Evolutionary conservation across 768 basidiomycete species (phyloP).

Genomic region (Naematelia aurantialba): DNA sequence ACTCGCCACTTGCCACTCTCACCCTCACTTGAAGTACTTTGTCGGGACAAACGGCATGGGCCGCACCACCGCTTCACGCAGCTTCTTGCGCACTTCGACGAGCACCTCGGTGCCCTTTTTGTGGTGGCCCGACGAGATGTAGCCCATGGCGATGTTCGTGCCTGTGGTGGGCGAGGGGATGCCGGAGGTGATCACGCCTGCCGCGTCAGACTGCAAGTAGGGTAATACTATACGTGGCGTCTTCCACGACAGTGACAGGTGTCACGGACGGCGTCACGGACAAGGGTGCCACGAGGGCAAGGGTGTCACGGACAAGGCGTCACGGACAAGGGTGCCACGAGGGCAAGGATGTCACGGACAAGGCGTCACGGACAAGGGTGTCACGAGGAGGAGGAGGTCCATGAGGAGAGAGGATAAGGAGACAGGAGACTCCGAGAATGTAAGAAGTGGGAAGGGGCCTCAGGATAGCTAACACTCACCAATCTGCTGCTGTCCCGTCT

Average conservation of each 20-base stretch:
- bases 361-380: neutral
- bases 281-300: neutral
- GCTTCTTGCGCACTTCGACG: conserved; percentile 79
- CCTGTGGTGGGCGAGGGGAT: conserved; percentile 88
- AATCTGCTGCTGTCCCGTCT: conserved; percentile 58
- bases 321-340: neutral
- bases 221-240: neutral
- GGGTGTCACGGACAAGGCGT: no score
- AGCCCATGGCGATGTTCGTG: conserved; percentile 95
- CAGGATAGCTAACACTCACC: conserved; percentile 53
- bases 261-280: no score
- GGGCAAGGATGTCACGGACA: neutral
- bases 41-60: conserved; percentile 85
- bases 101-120: conserved; percentile 83
- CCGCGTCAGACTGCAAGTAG: neutral
- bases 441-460: neutral
- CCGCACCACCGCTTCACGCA: conserved; percentile 67
- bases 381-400: neutral
- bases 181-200: conserved; percentile 81
- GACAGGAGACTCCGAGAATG: neutral
- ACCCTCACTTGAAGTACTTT: conserved; percentile 60
- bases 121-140: conserved; percentile 71
- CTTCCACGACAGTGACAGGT: neutral
- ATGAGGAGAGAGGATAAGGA: neutral
- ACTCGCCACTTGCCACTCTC: neutral